Evolutionary conservation across 2,329 filamentous ascomycete genomes (phyloP).

Genomic region (Penicillium sp.): DNA sequence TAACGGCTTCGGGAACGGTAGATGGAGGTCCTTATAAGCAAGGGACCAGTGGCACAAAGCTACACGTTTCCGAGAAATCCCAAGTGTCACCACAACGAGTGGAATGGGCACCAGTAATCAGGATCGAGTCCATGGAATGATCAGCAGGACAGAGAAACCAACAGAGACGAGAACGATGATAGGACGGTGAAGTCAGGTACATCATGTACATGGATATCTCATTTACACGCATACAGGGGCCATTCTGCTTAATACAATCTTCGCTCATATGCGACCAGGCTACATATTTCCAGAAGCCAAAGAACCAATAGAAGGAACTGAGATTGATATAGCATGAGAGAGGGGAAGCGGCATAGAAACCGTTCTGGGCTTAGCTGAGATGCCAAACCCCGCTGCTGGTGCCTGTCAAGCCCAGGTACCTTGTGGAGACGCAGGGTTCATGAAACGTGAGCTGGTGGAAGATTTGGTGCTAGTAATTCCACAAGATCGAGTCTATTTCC

Average conservation of each 20-base stretch:
- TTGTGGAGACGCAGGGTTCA: slow-evolving; percentile 18
- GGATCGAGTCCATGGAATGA: slow-evolving; percentile 7
- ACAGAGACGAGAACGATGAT: not conserved
- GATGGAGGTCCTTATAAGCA: slow-evolving; percentile 17
- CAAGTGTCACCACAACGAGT: slow-evolving; percentile 16
- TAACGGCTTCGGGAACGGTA: slow-evolving; percentile 17
- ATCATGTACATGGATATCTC: slow-evolving; percentile 8
- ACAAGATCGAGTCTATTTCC: not conserved
- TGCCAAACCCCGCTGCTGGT: slow-evolving; percentile 7
- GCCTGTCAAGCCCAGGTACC: slow-evolving; percentile 9
- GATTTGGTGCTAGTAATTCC: not conserved
- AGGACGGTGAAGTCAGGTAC: not conserved
- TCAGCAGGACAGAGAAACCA: slow-evolving; percentile 15
- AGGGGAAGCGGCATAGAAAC: slow-evolving; percentile 12
- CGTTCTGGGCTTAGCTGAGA: slow-evolving; percentile 12
- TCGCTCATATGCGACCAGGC: slow-evolving; percentile 8
- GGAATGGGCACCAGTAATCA: slow-evolving; percentile 3
- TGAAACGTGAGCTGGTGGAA: slow-evolving; percentile 23
- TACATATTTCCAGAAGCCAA: slow-evolving; percentile 12
- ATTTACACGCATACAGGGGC: not conserved
- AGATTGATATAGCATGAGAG: slow-evolving; percentile 15
- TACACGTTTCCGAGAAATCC: slow-evolving; percentile 10
- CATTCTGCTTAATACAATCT: slow-evolving; percentile 5
- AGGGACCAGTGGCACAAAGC: slow-evolving; percentile 13
- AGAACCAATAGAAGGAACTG: not conserved